Percentiles rank a stretch among this genome's conserved stretches.
These are phyloP conservation scores for Somion occarium DNA, from an alignment of 1,284 basidiomycete genomes.

Conservation along the genomic window DNA sequence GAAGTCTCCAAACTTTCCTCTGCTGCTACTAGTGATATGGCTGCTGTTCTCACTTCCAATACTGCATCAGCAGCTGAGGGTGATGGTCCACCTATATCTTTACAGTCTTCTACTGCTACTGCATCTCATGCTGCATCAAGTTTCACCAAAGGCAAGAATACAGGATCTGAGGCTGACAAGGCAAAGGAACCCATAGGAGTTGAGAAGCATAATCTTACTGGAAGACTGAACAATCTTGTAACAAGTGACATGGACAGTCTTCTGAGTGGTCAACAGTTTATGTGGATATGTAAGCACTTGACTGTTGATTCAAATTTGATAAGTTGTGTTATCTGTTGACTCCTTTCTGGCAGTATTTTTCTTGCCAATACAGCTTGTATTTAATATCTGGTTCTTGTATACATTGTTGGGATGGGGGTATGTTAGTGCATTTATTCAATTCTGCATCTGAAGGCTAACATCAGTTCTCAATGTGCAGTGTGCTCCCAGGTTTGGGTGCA, in stretches of 20 bases:
- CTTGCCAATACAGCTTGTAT: slow-evolving; percentile 31
- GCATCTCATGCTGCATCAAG: slow-evolving; percentile 3
- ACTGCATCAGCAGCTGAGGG: slow-evolving; percentile 8
- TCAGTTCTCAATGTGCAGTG: slow-evolving; percentile 21
- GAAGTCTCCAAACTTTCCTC: slow-evolving; percentile 28
- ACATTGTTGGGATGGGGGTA: slow-evolving; percentile 45
- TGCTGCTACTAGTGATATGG: slow-evolving; percentile 8
- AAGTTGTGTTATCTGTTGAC: too few relatives aligned
- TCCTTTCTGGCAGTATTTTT: slow-evolving; percentile 24
- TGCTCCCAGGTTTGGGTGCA: slow-evolving; percentile 45
- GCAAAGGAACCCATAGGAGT: slow-evolving; percentile 17
- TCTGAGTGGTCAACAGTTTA: slow-evolving; percentile 24
- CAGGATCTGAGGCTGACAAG: slow-evolving; percentile 1
- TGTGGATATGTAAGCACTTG: slow-evolving; percentile 17
- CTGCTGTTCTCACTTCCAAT: slow-evolving; percentile 3
- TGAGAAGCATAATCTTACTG: slow-evolving; percentile 32
- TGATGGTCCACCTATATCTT: slow-evolving; percentile 1
- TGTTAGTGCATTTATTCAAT: background rate
- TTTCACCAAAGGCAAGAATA: slow-evolving; percentile 9
- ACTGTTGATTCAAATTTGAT: background rate
- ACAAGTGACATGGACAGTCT: slow-evolving; percentile 30
- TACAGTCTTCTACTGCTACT: too few relatives aligned
- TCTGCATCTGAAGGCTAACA: background rate
- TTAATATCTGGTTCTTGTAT: slow-evolving; percentile 41
- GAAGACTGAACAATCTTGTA: slow-evolving; percentile 42